These are phyloP conservation scores for Penicillium italicum DNA, from an alignment of 2,329 filamentous ascomycete genomes.

Conservation along the genomic window DNA sequence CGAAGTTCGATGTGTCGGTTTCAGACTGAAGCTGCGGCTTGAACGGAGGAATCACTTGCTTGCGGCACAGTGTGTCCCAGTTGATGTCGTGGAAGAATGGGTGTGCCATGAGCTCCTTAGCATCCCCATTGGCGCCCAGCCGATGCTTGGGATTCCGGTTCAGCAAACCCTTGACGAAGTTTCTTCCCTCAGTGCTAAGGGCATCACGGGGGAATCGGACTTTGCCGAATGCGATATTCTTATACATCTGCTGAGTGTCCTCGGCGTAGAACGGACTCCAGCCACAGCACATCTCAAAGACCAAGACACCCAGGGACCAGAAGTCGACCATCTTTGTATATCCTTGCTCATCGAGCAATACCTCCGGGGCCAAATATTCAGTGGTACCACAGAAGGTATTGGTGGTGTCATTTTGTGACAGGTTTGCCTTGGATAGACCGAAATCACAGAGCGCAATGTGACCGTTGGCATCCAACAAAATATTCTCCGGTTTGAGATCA, in stretches of 20 bases:
- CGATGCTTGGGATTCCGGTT: constrained; percentile 97
- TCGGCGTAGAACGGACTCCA: constrained; percentile 99
- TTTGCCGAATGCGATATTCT: constrained; percentile 99
- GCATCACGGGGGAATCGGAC: constrained; percentile 95
- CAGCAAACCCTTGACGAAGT: constrained; percentile 95
- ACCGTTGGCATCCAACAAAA: constrained; percentile 91
- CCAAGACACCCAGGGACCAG: constrained; percentile 94
- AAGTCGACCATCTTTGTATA: constrained; percentile 99
- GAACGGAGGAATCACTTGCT: constrained; percentile 92
- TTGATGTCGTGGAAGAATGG: constrained; percentile 93
- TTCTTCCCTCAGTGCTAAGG: constrained; percentile 86
- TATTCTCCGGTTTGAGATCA: constrained; percentile 96
- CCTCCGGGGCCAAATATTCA: constrained; percentile 93
- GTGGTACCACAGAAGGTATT: constrained; percentile 99
- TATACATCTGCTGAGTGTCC: constrained; percentile 99
- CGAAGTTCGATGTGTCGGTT: constrained; percentile 96
- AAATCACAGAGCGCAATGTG: constrained; percentile 98
- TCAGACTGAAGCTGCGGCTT: constrained; percentile 96
- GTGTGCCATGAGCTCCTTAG: constrained; percentile 89
- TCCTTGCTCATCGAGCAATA: constrained; percentile 89
- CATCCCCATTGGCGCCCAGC: constrained; percentile 84
- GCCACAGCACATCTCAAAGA: constrained; percentile 99
- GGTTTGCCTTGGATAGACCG: constrained; percentile 92
- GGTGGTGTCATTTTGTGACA: constrained; percentile 95
- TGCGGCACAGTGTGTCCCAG: constrained; percentile 83